Base-by-base conservation (phyloP, 352 stramenopile species). In the Discostella stelligera region DNA sequence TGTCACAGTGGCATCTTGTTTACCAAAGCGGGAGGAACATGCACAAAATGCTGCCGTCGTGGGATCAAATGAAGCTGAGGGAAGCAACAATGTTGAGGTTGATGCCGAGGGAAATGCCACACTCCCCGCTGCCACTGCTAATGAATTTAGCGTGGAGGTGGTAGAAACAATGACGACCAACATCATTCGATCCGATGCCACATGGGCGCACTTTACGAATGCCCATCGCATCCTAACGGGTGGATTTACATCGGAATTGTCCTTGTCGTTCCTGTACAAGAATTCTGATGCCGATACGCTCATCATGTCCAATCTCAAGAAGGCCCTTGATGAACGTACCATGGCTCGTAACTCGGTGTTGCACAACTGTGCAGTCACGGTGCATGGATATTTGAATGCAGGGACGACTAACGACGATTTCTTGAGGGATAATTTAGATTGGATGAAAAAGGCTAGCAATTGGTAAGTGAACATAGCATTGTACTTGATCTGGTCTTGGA, bases 391-490 rank as follows among this genome's bases (percentile, higher is more conserved):
- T 85, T 95, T 99, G 90, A 96, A 99, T 86, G 86, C 93, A 30
- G 97, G 97, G n/a, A 99, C 97, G 25, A 98, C 96, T 11, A 96
- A 96, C 67, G 97, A 99, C 87, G 87, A 89, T 10, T 99, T 99
- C 80, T 83, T 99, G 73, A 94, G 97, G 39, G 95, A 99, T 73
- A 98, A 99, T 90, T 91, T 99, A 13, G 97, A 99, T 70, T 99
- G 97, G 97, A 95, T 99, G 71, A 97, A 96, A 23, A 98, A 98
- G 79, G 97, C 97, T 8, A 97, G 93, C 61, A 99, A 99, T 90
- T 99, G 97, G 88, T 92, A 77, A 67, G 86, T 82, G 53, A 23
- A 32, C 25, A 14, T 56, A 65, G 18, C 7, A 25, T 49, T 32
- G 23, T 67, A 52, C 2, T 49, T 27, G 52, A 16, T 72, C 25